These are phyloP conservation scores for Tetrapisispora namnaoensis DNA, from an alignment of 805 yeast genomes.

Conservation along the genomic window DNA sequence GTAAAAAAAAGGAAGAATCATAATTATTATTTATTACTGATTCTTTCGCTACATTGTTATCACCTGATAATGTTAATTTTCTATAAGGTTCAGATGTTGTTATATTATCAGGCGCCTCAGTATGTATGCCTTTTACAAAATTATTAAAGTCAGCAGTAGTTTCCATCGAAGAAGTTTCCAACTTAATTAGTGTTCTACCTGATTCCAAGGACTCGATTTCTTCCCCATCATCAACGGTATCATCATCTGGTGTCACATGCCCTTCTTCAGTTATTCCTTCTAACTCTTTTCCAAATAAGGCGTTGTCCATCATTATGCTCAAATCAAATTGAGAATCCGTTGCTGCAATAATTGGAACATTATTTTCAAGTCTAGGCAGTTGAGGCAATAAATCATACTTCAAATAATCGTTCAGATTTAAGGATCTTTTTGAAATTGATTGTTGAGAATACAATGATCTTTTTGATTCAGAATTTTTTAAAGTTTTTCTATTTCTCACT, in stretches of 20 bases:
- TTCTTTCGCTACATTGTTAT: not conserved
- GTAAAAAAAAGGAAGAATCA: not conserved
- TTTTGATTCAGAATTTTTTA: slow-evolving; percentile 25
- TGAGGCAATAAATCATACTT: slow-evolving; percentile 5
- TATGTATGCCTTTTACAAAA: not conserved
- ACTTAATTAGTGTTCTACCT: not conserved
- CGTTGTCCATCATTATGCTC: slow-evolving; percentile 24
- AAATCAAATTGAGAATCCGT: slow-evolving; percentile 21
- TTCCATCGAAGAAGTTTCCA: not conserved
- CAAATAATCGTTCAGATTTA: slow-evolving; percentile 26
- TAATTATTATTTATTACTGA: not conserved
- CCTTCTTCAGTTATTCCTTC: slow-evolving; percentile 19
- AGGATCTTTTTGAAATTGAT: slow-evolving; percentile 29
- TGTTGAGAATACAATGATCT: slow-evolving; percentile 27
- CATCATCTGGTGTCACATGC: slow-evolving; percentile 5
- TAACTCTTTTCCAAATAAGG: slow-evolving; percentile 22
- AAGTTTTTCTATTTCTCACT: slow-evolving; percentile 10
- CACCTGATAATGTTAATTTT: not conserved
- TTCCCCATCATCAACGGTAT: not conserved
- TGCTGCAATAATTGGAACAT: slow-evolving; percentile 14
- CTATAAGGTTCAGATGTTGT: not conserved
- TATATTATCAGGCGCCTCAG: not conserved
- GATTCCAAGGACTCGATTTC: not conserved
- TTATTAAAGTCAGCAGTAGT: not conserved
- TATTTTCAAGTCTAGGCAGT: not conserved